Evolutionary conservation across 2,329 filamentous ascomycete species (phyloP).

Genomic region (Aspergillus arachidicola): DNA sequence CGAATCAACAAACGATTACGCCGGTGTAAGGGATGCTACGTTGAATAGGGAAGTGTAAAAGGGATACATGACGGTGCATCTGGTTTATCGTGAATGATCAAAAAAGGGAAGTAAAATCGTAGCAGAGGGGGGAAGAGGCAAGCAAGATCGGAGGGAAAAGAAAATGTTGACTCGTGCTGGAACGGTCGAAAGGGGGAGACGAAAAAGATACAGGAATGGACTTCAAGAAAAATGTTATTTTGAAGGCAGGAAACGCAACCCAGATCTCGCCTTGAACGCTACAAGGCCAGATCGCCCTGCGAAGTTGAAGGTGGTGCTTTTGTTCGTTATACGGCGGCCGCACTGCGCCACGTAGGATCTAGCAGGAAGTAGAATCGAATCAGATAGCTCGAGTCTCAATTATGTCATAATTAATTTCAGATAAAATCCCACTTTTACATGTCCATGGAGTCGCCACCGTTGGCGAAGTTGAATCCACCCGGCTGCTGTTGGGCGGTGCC

Average conservation of each 20-base stretch:
- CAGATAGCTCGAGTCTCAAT: constrained; percentile 16
- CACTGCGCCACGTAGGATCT: constrained; percentile 11
- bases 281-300: constrained; percentile 1
- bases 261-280: neutral
- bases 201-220: neutral
- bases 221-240: neutral
- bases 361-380: constrained; percentile 18
- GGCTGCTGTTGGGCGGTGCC: constrained; percentile 65
- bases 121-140: constrained; percentile 1
- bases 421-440: constrained; percentile 56
- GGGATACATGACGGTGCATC: constrained; percentile 53
- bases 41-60: constrained; percentile 23
- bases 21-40: constrained; percentile 46
- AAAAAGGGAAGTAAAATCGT: constrained; percentile 22
- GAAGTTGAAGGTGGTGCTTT: constrained; percentile 3
- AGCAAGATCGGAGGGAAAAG: constrained; percentile 10
- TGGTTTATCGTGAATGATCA: constrained; percentile 46
- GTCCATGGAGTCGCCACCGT: constrained; percentile 72
- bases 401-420: constrained; percentile 18
- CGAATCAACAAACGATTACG: constrained; percentile 39
- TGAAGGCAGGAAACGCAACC: neutral
- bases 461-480: constrained; percentile 91
- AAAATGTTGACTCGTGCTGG: constrained; percentile 14
- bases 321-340: constrained; percentile 2
- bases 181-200: constrained; percentile 1